Conservation (phyloP, 2,329 filamentous ascomycete genomes). For the Stagonosporopsis cucurbitacearum region DNA sequence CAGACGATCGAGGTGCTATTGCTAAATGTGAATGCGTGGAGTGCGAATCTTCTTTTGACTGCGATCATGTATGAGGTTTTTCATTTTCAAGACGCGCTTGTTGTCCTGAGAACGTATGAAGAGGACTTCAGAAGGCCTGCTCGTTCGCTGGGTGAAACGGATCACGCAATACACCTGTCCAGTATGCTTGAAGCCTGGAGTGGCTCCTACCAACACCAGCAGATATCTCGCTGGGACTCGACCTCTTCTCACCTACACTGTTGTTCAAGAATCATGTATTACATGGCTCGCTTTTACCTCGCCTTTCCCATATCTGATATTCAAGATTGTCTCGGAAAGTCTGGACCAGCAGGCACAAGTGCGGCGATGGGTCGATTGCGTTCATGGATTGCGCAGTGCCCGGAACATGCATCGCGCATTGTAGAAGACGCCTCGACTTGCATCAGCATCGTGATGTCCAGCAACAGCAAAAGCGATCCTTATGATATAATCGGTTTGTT, state of each 20-base stretch:
- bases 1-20: not conserved
- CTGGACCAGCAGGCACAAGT: constrained; percentile 1
- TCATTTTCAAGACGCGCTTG: constrained; percentile 6
- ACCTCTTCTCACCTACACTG: constrained; percentile 2
- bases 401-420: not conserved
- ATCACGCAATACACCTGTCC: not conserved
- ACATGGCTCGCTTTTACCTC: constrained; percentile 3
- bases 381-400: not conserved
- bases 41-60: constrained; percentile 9
- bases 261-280: constrained; percentile 2
- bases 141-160: not conserved
- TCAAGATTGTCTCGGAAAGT: constrained; percentile 15
- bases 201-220: not conserved
- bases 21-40: constrained; percentile 5
- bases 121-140: not conserved
- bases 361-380: not conserved
- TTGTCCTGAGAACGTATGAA: constrained; percentile 2
- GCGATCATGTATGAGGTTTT: constrained; percentile 7
- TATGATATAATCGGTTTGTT: constrained; percentile 13
- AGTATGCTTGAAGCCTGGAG: constrained; percentile 1
- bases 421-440: constrained; percentile 9
- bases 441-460: constrained; percentile 4
- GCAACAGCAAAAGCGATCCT: not conserved
- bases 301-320: constrained; percentile 6
- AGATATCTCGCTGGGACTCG: not conserved